Base-by-base conservation (phyloP, 768 basidiomycete genomes). In the Porphyrellus cyaneotinctus region DNA sequence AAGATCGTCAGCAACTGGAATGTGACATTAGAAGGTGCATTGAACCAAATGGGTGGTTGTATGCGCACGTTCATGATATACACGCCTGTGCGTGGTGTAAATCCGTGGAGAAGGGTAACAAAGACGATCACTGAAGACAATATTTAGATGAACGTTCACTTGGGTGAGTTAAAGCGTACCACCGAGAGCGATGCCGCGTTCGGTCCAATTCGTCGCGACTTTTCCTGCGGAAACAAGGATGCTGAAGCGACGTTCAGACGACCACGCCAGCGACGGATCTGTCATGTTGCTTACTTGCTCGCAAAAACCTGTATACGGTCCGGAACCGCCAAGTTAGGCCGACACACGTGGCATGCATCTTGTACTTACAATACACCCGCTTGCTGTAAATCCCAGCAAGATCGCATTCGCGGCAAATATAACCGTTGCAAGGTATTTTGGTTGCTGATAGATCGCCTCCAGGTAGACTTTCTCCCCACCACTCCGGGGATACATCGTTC, bases 391-490 rank as follows among this genome's bases (percentile, higher is more conserved):
- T 1, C 68, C 67, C 13, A 76, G 67, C 43, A 81, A 33, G 31
- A 81, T 78, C 0, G 78, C 76, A 42, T 77, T 78, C 31, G 66
- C 59, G 2, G 79, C 75, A 49, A 80, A 82, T 10, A 81, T 61
- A 7, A 76, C 67, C 0, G 80, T 82, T 2, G 73, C 75, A 2
- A 82, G 66, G 46, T 74, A 76, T 51, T 66, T 72, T 5, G 80
- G 80, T 37, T 63, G 71, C 43, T 62, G 69, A 61, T 81, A 84
- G 1, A 79, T 70, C 0, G 76, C 79, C 58, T 84, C 83, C 20
- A 83, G 67, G 55, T 84, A 83, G 2, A 83, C 81, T 61, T 84
- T 83, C 15, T 84, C 83, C 7, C 82, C 82, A 11, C 82, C 81
- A 13, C 78, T 80, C 1, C 82, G 74, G 4, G 82, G 82, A 53